phyloP scores from a whole-genome alignment of 2,329 filamentous ascomycete genomes.

The Diaporthe citri region DNA sequence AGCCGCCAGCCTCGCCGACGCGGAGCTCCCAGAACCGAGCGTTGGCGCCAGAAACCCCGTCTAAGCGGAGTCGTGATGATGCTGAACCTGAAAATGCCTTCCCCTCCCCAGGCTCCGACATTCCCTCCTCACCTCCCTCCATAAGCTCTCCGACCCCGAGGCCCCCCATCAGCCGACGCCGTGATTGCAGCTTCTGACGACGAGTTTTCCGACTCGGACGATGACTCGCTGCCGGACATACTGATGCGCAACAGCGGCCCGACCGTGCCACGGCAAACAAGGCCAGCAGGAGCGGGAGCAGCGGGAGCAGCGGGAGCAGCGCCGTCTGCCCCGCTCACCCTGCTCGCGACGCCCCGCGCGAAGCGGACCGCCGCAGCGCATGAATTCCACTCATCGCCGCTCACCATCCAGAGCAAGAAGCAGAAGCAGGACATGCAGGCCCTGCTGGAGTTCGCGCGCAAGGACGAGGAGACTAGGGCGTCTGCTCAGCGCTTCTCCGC shows the following conservation, averaged over 20 bases:
- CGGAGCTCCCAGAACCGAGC: not conserved
- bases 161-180: constrained; percentile 58
- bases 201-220: constrained; percentile 73
- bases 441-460: constrained; percentile 69
- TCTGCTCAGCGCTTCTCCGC: constrained; percentile 61
- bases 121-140: constrained; percentile 42
- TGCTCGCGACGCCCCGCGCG: constrained; percentile 58
- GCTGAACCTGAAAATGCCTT: not conserved
- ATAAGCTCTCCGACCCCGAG: constrained; percentile 43
- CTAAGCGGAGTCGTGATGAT: not conserved
- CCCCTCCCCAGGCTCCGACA: not conserved
- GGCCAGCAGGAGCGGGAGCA: constrained; percentile 58
- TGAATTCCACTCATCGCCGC: constrained; percentile 56
- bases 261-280: constrained; percentile 41
- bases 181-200: constrained; percentile 80
- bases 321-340: constrained; percentile 39
- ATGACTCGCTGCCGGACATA: constrained; percentile 70
- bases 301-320: constrained; percentile 58
- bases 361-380: constrained; percentile 59
- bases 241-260: constrained; percentile 45
- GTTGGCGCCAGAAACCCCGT: not conserved
- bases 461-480: constrained; percentile 70
- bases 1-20: constrained; percentile 22
- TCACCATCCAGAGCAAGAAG: constrained; percentile 66
- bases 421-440: constrained; percentile 72